These are phyloP conservation scores for Peronospora belbahrii DNA, from an alignment of 352 stramenopile species.

Conservation along the genomic window DNA sequence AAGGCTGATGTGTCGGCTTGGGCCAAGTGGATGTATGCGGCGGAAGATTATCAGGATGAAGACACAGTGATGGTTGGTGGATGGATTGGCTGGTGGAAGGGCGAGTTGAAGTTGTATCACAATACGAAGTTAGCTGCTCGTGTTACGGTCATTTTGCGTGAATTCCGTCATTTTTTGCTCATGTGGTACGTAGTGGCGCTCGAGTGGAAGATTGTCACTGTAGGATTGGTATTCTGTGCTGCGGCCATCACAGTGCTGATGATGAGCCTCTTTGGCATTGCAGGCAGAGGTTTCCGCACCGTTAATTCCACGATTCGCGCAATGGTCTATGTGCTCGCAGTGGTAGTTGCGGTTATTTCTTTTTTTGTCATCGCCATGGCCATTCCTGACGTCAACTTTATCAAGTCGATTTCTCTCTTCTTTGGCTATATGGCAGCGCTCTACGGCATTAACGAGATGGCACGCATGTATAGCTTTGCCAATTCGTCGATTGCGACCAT, in stretches of 20 bases:
- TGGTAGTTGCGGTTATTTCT: slow-evolving; percentile 29
- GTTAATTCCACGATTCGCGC: slow-evolving; percentile 39
- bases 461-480: slow-evolving; percentile 77
- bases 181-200: slow-evolving; percentile 83
- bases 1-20: slow-evolving; percentile 69
- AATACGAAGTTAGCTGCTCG: slow-evolving; percentile 64
- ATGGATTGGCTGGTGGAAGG: slow-evolving; percentile 83
- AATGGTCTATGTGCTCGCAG: slow-evolving; percentile 36
- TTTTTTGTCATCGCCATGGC: slow-evolving; percentile 47
- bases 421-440: slow-evolving; percentile 70
- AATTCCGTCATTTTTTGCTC: slow-evolving; percentile 73
- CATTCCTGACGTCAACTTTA: slow-evolving; percentile 30
- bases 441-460: slow-evolving; percentile 82
- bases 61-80: slow-evolving; percentile 59
- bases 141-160: slow-evolving; percentile 65
- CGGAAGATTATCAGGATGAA: slow-evolving; percentile 50
- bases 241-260: slow-evolving; percentile 46
- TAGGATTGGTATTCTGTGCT: slow-evolving; percentile 51
- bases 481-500: slow-evolving; percentile 53
- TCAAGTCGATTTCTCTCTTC: slow-evolving; percentile 52
- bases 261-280: slow-evolving; percentile 41
- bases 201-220: slow-evolving; percentile 41
- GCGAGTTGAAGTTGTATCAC: slow-evolving; percentile 60
- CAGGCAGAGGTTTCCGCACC: slow-evolving; percentile 24
- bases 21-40: slow-evolving; percentile 78